These are phyloP conservation scores for Populus tremula DNA, from an alignment of 345 rosid genomes.

Conservation along the genomic window DNA sequence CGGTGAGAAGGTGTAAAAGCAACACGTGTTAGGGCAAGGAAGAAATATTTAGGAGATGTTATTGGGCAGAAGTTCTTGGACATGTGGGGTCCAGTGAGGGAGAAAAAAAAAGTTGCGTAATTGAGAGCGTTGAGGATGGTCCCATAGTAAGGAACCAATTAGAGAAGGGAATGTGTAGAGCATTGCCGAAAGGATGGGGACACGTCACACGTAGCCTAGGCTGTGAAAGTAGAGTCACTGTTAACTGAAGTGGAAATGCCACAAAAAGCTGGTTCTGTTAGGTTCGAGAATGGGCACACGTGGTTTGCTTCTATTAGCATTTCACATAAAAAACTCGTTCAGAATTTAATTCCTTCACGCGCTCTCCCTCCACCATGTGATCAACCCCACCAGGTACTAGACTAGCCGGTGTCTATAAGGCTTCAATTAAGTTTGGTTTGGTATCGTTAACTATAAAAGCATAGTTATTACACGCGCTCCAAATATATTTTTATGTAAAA, in stretches of 20 bases:
- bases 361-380: not conserved
- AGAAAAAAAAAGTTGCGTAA: not conserved
- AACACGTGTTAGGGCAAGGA: slow-evolving; percentile 24
- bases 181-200: slow-evolving; percentile 26
- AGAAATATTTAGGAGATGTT: not conserved
- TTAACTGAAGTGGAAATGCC: slow-evolving; percentile 12
- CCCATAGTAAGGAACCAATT: slow-evolving; percentile 8
- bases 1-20: not conserved
- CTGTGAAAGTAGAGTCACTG: not conserved
- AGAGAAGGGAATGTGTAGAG: slow-evolving; percentile 14
- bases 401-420: no score
- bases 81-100: not conserved
- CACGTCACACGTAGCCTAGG: not conserved
- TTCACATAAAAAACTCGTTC: not conserved
- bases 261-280: slow-evolving; percentile 8
- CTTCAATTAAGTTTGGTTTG: no score
- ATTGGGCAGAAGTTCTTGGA: slow-evolving; percentile 11
- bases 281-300: slow-evolving; percentile 37
- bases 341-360: not conserved
- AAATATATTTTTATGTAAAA: no score
- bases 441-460: no score
- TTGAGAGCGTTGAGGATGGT: not conserved
- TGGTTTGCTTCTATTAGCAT: slow-evolving; percentile 15
- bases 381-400: no score
- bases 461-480: no score